These are phyloP conservation scores for Halophytophthora polymorphica DNA, from an alignment of 352 stramenopile genomes.

Conservation along the genomic window DNA sequence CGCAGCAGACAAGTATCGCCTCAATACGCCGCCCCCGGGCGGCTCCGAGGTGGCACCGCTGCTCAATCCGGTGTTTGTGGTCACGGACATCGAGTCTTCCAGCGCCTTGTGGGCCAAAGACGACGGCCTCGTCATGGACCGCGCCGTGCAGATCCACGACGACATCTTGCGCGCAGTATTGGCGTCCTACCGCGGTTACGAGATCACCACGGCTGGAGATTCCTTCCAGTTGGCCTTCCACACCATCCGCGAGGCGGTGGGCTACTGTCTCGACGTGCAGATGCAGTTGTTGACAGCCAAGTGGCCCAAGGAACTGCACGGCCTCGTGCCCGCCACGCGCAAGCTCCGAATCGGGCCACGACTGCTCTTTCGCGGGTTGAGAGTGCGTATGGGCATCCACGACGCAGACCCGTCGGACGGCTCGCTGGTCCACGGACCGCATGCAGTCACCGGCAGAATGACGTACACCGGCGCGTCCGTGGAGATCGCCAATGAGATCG, in stretches of 20 bases:
- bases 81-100: conserved; percentile 42
- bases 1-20: not conserved
- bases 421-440: conserved; percentile 28
- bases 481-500: conserved; percentile 47
- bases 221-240: conserved; percentile 74
- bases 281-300: conserved; percentile 44
- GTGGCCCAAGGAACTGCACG: conserved; percentile 62
- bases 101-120: conserved; percentile 31
- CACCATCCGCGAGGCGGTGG: conserved; percentile 55
- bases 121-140: conserved; percentile 22
- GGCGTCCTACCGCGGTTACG: conserved; percentile 56
- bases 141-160: conserved; percentile 28
- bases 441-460: conserved; percentile 48
- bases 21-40: not conserved
- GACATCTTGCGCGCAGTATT: conserved; percentile 35
- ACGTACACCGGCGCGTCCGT: conserved; percentile 46
- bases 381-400: conserved; percentile 54
- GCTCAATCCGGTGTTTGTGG: conserved; percentile 31
- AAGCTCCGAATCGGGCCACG: conserved; percentile 29
- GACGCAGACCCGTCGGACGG: conserved; percentile 36
- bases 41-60: conserved; percentile 4
- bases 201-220: conserved; percentile 71
- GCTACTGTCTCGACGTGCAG: conserved; percentile 59
- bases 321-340: conserved; percentile 39
- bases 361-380: conserved; percentile 46